These are phyloP conservation scores for Pseudocohnilembus persalinus DNA, from an alignment of 169 alveolate species.

Conservation along the genomic window DNA sequence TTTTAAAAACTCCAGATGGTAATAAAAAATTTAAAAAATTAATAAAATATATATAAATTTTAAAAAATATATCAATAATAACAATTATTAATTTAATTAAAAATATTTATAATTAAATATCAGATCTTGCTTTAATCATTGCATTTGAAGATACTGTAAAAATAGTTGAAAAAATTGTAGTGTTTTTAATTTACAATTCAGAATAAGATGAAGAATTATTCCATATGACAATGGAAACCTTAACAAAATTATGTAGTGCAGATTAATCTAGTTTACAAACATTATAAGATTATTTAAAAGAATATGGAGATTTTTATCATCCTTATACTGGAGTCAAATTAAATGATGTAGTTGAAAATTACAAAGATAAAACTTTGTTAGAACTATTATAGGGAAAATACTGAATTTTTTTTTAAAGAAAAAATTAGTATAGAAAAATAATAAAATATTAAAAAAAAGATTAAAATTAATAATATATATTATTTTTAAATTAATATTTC, in stretches of 20 bases:
- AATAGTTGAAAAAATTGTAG: slow-evolving; percentile 35
- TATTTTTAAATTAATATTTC: too few species aligned
- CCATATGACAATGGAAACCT: slow-evolving; percentile 33
- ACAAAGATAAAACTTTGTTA: background rate
- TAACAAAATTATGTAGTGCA: slow-evolving; percentile 23
- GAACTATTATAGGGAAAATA: background rate
- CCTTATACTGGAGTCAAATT: background rate
- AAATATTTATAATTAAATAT: background rate
- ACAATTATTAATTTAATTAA: too few species aligned
- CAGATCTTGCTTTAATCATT: background rate
- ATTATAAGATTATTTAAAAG: background rate
- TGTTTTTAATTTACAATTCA: background rate
- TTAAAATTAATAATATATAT: too few species aligned
- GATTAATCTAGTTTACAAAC: slow-evolving; percentile 3
- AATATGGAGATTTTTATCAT: slow-evolving; percentile 17
- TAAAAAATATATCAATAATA: too few species aligned
- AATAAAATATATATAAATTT: slow-evolving; percentile 22
- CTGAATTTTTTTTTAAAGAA: too few species aligned
- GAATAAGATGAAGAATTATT: slow-evolving; percentile 3
- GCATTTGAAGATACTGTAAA: slow-evolving; percentile 35
- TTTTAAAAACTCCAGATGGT: slow-evolving; percentile 27
- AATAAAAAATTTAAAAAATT: background rate
- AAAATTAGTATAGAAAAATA: too few species aligned
- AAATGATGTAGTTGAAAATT: slow-evolving; percentile 13
- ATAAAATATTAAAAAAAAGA: too few species aligned